Percentiles rank a stretch among this genome's conserved stretches.
Conservation (phyloP, 1,284 basidiomycete genomes). For the Tilletia horrida region DNA sequence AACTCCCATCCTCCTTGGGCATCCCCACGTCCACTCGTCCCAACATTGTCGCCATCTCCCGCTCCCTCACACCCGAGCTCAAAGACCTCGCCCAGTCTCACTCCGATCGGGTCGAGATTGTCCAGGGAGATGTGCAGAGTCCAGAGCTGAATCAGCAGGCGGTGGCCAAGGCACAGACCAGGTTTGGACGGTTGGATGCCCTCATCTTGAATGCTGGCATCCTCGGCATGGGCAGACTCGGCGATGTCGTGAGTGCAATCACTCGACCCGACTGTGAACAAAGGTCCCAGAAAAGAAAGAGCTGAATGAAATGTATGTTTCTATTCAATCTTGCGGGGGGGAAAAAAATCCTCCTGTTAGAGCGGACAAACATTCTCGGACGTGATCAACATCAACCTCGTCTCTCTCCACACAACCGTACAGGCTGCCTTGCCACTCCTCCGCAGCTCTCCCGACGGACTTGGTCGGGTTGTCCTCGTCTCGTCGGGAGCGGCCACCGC, state of each 20-base stretch:
- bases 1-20: background rate
- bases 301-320: too few species aligned
- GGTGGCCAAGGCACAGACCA: conserved; percentile 63
- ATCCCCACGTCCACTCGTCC: conserved; percentile 43
- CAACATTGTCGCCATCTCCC: conserved; percentile 72
- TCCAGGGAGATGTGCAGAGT: conserved; percentile 66
- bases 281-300: too few species aligned
- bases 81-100: conserved; percentile 59
- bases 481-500: conserved; percentile 76
- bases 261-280: too few species aligned
- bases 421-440: conserved; percentile 67
- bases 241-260: conserved; percentile 25
- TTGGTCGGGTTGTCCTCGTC: conserved; percentile 70
- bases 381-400: conserved; percentile 77
- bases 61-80: conserved; percentile 67
- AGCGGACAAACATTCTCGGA: conserved; percentile 42
- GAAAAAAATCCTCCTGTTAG: too few species aligned
- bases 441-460: conserved; percentile 57
- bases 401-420: conserved; percentile 70
- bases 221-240: conserved; percentile 56
- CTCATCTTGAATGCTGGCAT: conserved; percentile 76
- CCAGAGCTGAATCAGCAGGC: conserved; percentile 64
- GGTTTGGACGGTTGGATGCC: conserved; percentile 67
- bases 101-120: conserved; percentile 42
- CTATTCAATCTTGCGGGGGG: too few species aligned